Percentiles rank a stretch among this genome's conserved stretches.
Conservation (phyloP, 331 rosid genomes). For the Erythrophleum ivorense region DNA sequence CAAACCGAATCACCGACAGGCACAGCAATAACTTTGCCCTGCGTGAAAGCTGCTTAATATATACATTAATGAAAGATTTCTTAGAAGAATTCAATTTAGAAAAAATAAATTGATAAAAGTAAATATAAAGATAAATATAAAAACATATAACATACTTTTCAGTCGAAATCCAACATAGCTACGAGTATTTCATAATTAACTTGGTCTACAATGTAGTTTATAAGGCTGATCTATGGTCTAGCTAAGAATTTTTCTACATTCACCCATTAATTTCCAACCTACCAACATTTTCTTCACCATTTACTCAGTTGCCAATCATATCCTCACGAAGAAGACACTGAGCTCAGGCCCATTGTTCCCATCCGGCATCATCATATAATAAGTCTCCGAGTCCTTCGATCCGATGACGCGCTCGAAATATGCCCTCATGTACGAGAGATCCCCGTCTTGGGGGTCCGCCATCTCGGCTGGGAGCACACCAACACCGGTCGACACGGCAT, state of each 20-base stretch:
- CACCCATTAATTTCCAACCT: not conserved
- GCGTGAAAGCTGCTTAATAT: too few relatives aligned
- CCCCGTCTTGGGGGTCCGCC: constrained; percentile 56
- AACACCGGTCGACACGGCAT: constrained; percentile 69
- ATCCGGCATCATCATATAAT: constrained; percentile 84
- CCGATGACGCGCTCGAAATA: constrained; percentile 77
- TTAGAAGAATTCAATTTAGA: too few relatives aligned
- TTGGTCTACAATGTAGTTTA: not conserved
- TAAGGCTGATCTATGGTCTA: not conserved
- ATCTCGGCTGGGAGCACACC: constrained; percentile 66
- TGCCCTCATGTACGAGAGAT: constrained; percentile 73
- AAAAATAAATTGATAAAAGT: too few relatives aligned
- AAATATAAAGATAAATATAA: too few relatives aligned
- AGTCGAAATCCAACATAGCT: not conserved
- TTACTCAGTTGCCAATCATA: constrained; percentile 46
- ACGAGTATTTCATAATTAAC: too few relatives aligned
- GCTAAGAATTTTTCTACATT: not conserved
- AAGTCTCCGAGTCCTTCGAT: constrained; percentile 82
- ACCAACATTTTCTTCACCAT: not conserved
- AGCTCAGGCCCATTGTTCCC: constrained; percentile 67
- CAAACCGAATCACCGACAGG: too few relatives aligned
- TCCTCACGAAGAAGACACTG: constrained; percentile 71
- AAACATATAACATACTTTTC: not conserved
- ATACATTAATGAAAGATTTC: too few relatives aligned
- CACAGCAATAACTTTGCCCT: too few relatives aligned